Evolutionary conservation across 1,139 yeast species (phyloP), one percentile per base, ranked within the genome.

Genomic region (Yamadazyma mexicana): DNA sequence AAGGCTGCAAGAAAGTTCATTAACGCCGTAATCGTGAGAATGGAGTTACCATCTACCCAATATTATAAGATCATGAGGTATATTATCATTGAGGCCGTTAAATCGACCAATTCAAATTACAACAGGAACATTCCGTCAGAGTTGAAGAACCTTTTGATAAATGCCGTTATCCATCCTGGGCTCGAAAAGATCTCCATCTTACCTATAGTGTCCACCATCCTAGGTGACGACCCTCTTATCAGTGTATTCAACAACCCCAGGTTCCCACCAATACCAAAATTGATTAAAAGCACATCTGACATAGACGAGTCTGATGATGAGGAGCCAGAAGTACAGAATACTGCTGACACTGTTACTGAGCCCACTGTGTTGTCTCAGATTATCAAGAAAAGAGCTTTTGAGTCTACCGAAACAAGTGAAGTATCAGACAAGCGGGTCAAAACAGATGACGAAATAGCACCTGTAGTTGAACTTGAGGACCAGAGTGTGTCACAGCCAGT

Each of bases 241-340:
- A 79, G 82, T 54, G 72, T 81, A 3, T 68, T 87, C 51, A 74
- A 79, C 44, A 86, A 86, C 51, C 95, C 96, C 28, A 70, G 94
- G 49, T 77, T 88, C 49, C 96, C 96, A 2, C 77, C 87, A 30
- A 62, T 75, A 39, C 73, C 79, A 4, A 52, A 60, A 27, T 62
- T 69, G 38, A 59, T 66, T 35, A 62, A 56, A 25, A 59, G 23
- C 12, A 41, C 27, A 12, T 40, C 40, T 11, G 45, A 35, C 23
- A 40, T 39, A 18, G 33, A 44, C 14, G 44, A 47, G 10, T 37
- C 36, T 15, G 53, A 35, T 15, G 53, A 39, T 6, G 51, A 44
- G 2, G 54, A 49, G 16, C 58, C 52, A 6, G 58, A 50, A n/a
- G n/a, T n/a, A 14, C 44, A 35, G 11, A 44, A 35, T 20, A 39